These are phyloP conservation scores for Martensiomyces pterosporus DNA, from an alignment of 192 early-diverging fungal genomes.

Conservation along the genomic window DNA sequence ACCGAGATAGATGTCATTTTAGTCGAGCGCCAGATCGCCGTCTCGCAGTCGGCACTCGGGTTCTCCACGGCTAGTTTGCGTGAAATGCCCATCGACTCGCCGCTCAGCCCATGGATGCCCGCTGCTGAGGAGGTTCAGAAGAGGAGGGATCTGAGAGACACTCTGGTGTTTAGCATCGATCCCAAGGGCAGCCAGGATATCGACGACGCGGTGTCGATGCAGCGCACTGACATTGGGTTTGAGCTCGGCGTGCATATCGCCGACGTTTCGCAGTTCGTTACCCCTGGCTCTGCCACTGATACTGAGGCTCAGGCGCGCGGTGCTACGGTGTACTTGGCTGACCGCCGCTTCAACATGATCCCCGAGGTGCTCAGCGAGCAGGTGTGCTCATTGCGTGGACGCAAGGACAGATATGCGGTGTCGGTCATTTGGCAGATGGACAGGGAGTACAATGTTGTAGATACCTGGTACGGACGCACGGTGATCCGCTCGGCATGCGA, in stretches of 20 bases:
- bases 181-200: conserved; percentile 76
- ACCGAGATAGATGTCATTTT: conserved; percentile 73
- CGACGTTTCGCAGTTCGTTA: conserved; percentile 68
- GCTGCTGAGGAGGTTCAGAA: conserved; percentile 20
- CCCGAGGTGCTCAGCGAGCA: conserved; percentile 68
- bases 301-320: conserved; percentile 66
- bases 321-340: conserved; percentile 74
- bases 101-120: conserved; percentile 54
- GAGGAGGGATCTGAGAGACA: conserved; percentile 36
- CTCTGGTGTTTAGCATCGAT: conserved; percentile 65
- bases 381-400: conserved; percentile 65
- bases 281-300: conserved; percentile 59
- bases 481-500: conserved; percentile 70
- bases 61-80: conserved; percentile 60
- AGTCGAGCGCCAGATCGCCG: conserved; percentile 72
- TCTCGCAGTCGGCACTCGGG: conserved; percentile 66
- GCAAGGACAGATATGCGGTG: conserved; percentile 66
- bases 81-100: conserved; percentile 62
- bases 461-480: conserved; percentile 70
- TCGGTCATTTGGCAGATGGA: conserved; percentile 71
- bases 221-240: conserved; percentile 47
- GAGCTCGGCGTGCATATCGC: conserved; percentile 80
- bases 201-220: conserved; percentile 72
- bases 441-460: conserved; percentile 35
- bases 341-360: conserved; percentile 79